A percentile compares a stretch with the other conserved stretches of the same genome.
phyloP scores from a whole-genome alignment of 2,329 filamentous ascomycete genomes.

The Stenocarpella maydis region DNA sequence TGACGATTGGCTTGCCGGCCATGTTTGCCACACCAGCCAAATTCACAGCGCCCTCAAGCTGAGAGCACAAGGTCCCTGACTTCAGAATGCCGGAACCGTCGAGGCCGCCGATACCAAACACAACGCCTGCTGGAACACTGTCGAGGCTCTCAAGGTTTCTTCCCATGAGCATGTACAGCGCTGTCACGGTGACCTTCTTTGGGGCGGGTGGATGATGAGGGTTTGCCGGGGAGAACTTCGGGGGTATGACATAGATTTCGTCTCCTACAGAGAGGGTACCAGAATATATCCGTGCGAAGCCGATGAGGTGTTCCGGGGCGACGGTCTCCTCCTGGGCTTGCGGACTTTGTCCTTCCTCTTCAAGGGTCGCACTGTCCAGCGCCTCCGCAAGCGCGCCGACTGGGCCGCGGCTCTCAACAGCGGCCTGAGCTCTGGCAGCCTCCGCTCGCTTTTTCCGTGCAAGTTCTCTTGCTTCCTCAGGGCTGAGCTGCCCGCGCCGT shows the following conservation, averaged over 20 bases:
- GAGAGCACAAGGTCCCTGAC: conserved; percentile 91
- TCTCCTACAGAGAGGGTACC: conserved; percentile 90
- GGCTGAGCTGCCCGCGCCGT: conserved; percentile 77
- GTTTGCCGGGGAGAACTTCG: conserved; percentile 87
- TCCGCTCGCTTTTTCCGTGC: conserved; percentile 90
- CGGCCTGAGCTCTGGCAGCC: conserved; percentile 79
- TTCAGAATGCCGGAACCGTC: conserved; percentile 90
- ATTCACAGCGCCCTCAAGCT: conserved; percentile 86
- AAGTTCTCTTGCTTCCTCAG: conserved; percentile 89
- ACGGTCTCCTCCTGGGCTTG: conserved; percentile 61
- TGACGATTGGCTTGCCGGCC: conserved; percentile 88
- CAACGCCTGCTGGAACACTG: conserved; percentile 89
- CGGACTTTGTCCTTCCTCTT: conserved; percentile 54
- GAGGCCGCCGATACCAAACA: conserved; percentile 93
- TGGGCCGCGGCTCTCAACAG: conserved; percentile 52
- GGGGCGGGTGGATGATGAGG: conserved; percentile 77
- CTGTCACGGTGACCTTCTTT: conserved; percentile 83
- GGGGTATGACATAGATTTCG: conserved; percentile 86
- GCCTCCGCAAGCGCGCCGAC: conserved; percentile 67
- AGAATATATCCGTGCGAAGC: conserved; percentile 93
- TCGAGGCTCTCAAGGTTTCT: conserved; percentile 82
- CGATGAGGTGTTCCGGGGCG: conserved; percentile 88
- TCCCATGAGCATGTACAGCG: conserved; percentile 96
- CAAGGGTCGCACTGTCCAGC: conserved; percentile 67
- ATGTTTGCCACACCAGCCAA: conserved; percentile 82